phyloP scores from a whole-genome alignment of 2,329 filamentous ascomycete species.

The Myriosclerotinia duriaeana region DNA sequence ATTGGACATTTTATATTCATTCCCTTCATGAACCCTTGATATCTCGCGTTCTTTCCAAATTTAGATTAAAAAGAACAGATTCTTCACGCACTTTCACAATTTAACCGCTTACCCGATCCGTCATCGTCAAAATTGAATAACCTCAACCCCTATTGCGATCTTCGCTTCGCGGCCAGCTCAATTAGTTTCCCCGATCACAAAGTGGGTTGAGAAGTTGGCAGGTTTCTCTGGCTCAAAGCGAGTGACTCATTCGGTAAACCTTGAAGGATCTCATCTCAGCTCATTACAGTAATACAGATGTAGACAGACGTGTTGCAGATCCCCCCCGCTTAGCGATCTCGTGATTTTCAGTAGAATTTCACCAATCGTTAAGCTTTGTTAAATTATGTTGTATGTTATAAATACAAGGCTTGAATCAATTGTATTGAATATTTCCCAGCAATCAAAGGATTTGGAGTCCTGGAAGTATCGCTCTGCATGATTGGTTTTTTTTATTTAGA shows the following conservation, averaged over 20 bases:
- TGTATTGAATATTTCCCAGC: no score
- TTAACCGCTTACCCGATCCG: no score
- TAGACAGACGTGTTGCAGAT: background rate
- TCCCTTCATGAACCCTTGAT: no score
- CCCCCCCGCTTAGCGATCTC: background rate
- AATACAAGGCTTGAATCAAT: no score
- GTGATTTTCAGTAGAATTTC: background rate
- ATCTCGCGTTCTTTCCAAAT: background rate
- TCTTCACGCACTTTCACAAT: background rate
- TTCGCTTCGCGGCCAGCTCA: constrained; percentile 10
- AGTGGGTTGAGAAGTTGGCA: background rate
- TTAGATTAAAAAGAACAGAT: background rate
- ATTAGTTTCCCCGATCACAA: constrained; percentile 1
- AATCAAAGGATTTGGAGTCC: no score
- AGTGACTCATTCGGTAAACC: constrained; percentile 2
- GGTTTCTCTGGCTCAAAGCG: no score
- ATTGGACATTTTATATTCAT: background rate
- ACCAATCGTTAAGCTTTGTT: background rate
- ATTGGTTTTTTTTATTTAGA: no score
- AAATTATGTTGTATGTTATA: background rate
- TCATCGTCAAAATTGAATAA: background rate
- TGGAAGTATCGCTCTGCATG: background rate
- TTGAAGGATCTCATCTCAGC: background rate
- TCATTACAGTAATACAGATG: background rate
- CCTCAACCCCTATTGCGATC: background rate